phyloP scores from a whole-genome alignment of 73 alveolate genomes.

The Paramecium sonneborni region DNA sequence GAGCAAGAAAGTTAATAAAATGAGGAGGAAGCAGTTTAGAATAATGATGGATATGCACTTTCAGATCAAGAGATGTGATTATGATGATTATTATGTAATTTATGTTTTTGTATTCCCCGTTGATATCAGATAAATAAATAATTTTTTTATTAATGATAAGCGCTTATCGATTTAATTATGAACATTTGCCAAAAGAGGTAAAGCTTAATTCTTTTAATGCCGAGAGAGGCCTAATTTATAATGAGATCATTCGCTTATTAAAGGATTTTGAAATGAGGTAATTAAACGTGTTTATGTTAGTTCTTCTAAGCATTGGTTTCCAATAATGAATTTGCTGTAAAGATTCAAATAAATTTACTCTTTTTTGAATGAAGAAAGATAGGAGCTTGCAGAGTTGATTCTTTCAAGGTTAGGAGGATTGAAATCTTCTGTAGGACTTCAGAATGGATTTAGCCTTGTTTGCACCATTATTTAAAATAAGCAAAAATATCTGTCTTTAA shows the following conservation, averaged over 20 bases:
- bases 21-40: neutral
- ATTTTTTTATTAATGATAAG: constrained; percentile 39
- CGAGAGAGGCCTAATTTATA: constrained; percentile 15
- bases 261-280: constrained; percentile 48
- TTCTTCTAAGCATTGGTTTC: constrained; percentile 44
- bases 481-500: constrained; percentile 1
- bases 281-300: neutral
- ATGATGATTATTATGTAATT: neutral
- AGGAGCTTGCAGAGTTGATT: neutral
- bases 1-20: neutral
- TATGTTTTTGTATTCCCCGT: neutral
- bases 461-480: constrained; percentile 51
- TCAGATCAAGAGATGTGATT: constrained; percentile 1
- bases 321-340: neutral
- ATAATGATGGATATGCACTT: neutral
- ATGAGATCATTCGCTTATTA: neutral
- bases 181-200: constrained; percentile 30
- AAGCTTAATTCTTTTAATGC: constrained; percentile 8
- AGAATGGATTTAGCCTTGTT: constrained; percentile 4
- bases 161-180: constrained; percentile 54
- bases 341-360: constrained; percentile 22
- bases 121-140: neutral
- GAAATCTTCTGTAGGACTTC: constrained; percentile 24
- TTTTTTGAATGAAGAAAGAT: constrained; percentile 19
- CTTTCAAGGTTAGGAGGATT: neutral